Base-by-base conservation (phyloP, 768 basidiomycete species). In the Leccinum subgranulosum region DNA sequence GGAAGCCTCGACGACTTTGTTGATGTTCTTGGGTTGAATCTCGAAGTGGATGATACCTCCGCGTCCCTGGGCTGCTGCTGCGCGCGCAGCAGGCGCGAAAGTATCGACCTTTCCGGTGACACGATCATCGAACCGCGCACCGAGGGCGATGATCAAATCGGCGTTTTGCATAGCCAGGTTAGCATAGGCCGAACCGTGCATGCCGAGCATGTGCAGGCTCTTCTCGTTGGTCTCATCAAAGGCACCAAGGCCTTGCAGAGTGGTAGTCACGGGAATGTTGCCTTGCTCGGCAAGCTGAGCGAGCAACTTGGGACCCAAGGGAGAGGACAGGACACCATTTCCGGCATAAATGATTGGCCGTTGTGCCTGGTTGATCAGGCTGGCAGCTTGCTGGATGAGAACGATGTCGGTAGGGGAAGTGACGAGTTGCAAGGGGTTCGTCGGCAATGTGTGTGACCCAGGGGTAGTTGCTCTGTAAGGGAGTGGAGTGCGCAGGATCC, bases 31-130 rank as follows among this genome's bases (percentile, higher is more conserved):
- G 48, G 97, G 93, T 77, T 86, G 85, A 63, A 98, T 95, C 78
- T 99, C 97, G 68, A 99, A 98, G 77, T 99, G 97, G 69, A 99
- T 97, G 77, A 99, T 95, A 33, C 97, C 97, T 11, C 97, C 97
- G 1, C 85, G 84, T 47, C 95, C 92, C 64, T 87, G 81, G 0
- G 81, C 76, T 2, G 95, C 94, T 6, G 97, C 97, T 6, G 87
- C 87, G 49, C 81, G 80, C 1, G 97, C 96, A 12, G 86, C 90
- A 28, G 97, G 97, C 0, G 95, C 97, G 66, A 98, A 99, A 1
- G 84, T 78, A 65, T 86, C 85, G 57, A 98, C 71, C 71, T 88
- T 96, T 54, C 94, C 93, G 3, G 95, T 98, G 8, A 98, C 94
- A 69, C 96, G 95, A 74, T 99, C 97, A 68, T 99, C 97, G 70